These are phyloP conservation scores for Umbelopsis sp. DNA, from an alignment of 192 early-diverging fungal species.

Conservation along the genomic window DNA sequence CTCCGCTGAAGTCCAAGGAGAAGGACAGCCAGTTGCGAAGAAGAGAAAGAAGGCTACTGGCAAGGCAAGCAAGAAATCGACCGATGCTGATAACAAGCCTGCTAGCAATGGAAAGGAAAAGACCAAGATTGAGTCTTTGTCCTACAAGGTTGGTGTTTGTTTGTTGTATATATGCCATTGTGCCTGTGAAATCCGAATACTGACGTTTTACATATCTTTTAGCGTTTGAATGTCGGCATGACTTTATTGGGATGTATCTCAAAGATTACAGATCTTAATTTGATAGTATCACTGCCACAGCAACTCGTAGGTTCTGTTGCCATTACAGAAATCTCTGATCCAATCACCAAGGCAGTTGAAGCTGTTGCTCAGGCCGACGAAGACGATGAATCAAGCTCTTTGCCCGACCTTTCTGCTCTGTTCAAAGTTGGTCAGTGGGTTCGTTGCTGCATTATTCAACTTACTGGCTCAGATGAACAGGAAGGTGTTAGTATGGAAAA, in stretches of 20 bases:
- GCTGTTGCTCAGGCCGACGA: slow-evolving; percentile 62
- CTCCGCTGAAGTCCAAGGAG: slow-evolving; percentile 35
- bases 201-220: slow-evolving; percentile 12
- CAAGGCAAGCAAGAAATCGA: slow-evolving; percentile 50
- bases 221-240: slow-evolving; percentile 75
- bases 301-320: slow-evolving; percentile 81
- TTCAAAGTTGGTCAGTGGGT: slow-evolving; percentile 89
- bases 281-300: slow-evolving; percentile 82
- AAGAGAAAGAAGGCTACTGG: slow-evolving; percentile 50
- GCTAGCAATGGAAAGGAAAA: slow-evolving; percentile 32
- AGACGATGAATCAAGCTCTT: slow-evolving; percentile 49
- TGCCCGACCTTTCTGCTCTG: slow-evolving; percentile 68
- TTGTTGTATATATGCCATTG: no score
- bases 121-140: slow-evolving; percentile 47
- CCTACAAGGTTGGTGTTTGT: slow-evolving; percentile 53
- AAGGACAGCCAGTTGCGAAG: slow-evolving; percentile 52
- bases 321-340: slow-evolving; percentile 85
- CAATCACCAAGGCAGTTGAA: slow-evolving; percentile 71
- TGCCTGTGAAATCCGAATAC: background rate
- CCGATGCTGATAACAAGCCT: slow-evolving; percentile 21
- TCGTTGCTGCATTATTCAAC: slow-evolving; percentile 65
- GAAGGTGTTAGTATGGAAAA: slow-evolving; percentile 30
- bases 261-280: slow-evolving; percentile 78
- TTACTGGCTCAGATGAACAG: slow-evolving; percentile 42
- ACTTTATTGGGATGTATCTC: slow-evolving; percentile 77